Conservation (phyloP, 352 stramenopile genomes). For the Phytophthora megakarya region DNA sequence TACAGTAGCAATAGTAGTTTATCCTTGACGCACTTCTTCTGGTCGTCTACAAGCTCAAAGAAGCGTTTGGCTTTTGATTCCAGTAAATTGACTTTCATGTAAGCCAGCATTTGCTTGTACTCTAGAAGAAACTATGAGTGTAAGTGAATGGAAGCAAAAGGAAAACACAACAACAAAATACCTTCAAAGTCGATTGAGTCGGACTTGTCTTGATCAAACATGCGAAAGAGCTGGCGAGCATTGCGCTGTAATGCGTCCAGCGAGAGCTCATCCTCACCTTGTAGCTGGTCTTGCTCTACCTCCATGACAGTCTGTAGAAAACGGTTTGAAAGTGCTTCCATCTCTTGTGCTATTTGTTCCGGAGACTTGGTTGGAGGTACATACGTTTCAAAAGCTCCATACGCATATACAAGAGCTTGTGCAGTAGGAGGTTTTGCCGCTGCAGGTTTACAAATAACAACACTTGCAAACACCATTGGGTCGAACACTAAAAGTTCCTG, state of each 20-base stretch:
- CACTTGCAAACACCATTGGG: slow-evolving; percentile 48
- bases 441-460: slow-evolving; percentile 67
- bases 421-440: slow-evolving; percentile 56
- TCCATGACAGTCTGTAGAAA: slow-evolving; percentile 61
- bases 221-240: slow-evolving; percentile 62
- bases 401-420: slow-evolving; percentile 52
- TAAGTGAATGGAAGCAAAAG: not conserved
- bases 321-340: slow-evolving; percentile 50
- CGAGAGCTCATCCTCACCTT: slow-evolving; percentile 38
- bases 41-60: slow-evolving; percentile 73
- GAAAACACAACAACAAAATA: slow-evolving; percentile 15
- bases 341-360: slow-evolving; percentile 49
- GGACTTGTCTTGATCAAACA: slow-evolving; percentile 79
- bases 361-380: slow-evolving; percentile 52
- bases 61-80: slow-evolving; percentile 73
- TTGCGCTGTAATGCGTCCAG: slow-evolving; percentile 56
- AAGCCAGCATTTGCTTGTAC: slow-evolving; percentile 81
- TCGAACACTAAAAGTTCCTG: slow-evolving; percentile 67
- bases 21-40: slow-evolving; percentile 58
- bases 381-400: slow-evolving; percentile 64
- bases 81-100: slow-evolving; percentile 64
- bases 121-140: slow-evolving; percentile 40
- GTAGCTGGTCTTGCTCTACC: slow-evolving; percentile 43
- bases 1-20: not conserved
- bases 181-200: slow-evolving; percentile 80